Base-by-base conservation (phyloP, 129 eudicot genomes). In the Scalesia atractyloides region DNA sequence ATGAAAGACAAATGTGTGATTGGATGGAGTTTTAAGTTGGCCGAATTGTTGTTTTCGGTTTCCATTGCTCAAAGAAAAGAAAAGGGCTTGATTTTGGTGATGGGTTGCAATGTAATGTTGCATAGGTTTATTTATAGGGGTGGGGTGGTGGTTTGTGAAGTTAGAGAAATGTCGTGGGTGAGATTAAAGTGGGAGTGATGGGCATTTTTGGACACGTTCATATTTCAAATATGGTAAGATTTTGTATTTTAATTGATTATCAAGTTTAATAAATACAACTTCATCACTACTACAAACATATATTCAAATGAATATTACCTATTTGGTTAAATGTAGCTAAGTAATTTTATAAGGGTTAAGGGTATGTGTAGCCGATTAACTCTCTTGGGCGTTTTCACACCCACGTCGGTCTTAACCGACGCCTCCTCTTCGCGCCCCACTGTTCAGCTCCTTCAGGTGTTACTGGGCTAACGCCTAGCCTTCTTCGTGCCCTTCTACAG, bases 1-100 rank as follows among this genome's bases (percentile, higher is more conserved):
- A 70, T 68, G 64, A 72, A 79, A 9, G 53, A 65, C 26, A 73
- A 76, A 41, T 77, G 62, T 37, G 69, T 76, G 48, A 70, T 77
- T 14, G 36, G 81, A 3, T 69, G 82, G 72, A 18, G 13, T 63
- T 78, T 71, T 65, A 43, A 11, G 17, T 2, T 17, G 7, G 41
- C 9, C 1, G 36, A 15, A 48, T 72, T 20, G 48, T 11, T 69
- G 70, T 58, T 65, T 24, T 56, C 64, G 6, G 65, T 73, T 72
- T 80, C 84, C 78, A 68, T 84, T 50, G 44, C 68, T 43, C 11
- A n/a, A 11, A 5, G 22, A 19, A 22, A 66, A 44, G n/a, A 14
- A 66, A 5, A 33, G 2, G 46, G 10, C 12, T 26, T 26, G 5
- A 17, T 36, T 62, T 62, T 46, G 30, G 19, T n/a, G 24, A 59